Base-by-base conservation (phyloP, 2,329 filamentous ascomycete species). In the Ophiostoma quercus region DNA sequence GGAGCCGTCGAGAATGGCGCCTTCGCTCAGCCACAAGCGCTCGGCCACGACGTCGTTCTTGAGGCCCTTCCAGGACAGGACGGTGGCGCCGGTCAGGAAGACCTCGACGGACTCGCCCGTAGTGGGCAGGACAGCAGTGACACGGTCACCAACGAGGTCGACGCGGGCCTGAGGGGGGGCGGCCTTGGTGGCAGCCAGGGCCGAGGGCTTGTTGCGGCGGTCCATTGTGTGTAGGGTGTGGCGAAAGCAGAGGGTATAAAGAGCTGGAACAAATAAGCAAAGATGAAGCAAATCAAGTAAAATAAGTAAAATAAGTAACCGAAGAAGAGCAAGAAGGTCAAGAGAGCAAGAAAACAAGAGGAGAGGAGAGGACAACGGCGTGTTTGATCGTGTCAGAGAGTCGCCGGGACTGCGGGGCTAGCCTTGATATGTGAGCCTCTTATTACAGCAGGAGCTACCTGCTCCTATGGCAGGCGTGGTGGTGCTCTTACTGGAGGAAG, bases 11-110 rank as follows among this genome's bases (percentile, higher is more conserved):
- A 97, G 83, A 76, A 87, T 87, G 63, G 94, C 91, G 71, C 85
- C 88, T 72, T 93, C 87, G 80, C 91, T 95, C 74, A 97, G 77
- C 85, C 92, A 97, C 69, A 97, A 84, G 80, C 93, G 93, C 82
- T 97, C 94, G 14, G 62, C 68, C 66, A 91, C 91, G 3, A 25
- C n/a, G 12, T 62, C 68, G 60, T 22, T 12, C 8, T 37, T 83
- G 71, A 88, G 86, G 77, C 91, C 90, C 84, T 95, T 96, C 95
- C 95, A 99, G 80, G 91, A 95, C 71, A 91, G 88, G 66, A 99
- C 90, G 0, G 94, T 98, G 12, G 95, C 95, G 71, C 95, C 95
- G 76, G 91, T 91, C n/a, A 98, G 87, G 72, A 97, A 84, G 51
- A 99, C 84, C 74, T 92, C 89, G 74, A 97, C 87, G 69, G 88